Evolutionary conservation across 2,329 filamentous ascomycete genomes (phyloP), one percentile per base, ranked within the genome.

Genomic region (Penicillium sp.): DNA sequence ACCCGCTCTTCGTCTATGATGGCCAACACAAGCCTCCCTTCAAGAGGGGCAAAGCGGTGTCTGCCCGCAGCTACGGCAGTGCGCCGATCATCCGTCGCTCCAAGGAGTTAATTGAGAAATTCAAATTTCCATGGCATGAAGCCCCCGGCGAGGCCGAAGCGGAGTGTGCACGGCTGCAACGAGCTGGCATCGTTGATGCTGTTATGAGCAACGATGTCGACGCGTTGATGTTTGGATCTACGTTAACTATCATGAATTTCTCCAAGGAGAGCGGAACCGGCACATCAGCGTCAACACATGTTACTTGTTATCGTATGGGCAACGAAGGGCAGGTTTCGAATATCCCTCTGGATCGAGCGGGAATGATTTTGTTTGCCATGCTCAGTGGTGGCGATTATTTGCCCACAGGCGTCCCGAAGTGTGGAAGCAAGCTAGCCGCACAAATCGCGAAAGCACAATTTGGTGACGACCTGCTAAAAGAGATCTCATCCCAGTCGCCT

Each of bases 201-300:
- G 93, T 97, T 1, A 77, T 98, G 60, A 96, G 89, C 67, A 91
- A 98, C 67, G 93, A 98, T 75, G 90, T 96, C 38, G 93, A 98
- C 66, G 93, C 92, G 1, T 81, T 97, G 62, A 97, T 97, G 92
- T 97, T 97, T 72, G 93, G 93, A 1, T 93, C 89, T 55, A 84
- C 81, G 0, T 72, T 82, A 32, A 92, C 87, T 0, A 72, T 96
- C 37, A 81, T 89, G 44, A 92, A 89, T 61, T 96, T 89, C 84
- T 88, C 88, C 0, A 80, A 87, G 3, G 89, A 95, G 64, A 78
- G 77, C 10, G 78, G 77, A 0, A 81, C 77, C 59, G 87, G 86
- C 53, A 75, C 73, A 4, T 47, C 61, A 10, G 75, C 77, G 0
- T 88, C 90, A 0, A 96, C 92, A 0, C 93, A 97, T 63, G 86